Evolutionary conservation across 2,329 filamentous ascomycete species (phyloP).

Genomic region (Fusarium tuaranense): DNA sequence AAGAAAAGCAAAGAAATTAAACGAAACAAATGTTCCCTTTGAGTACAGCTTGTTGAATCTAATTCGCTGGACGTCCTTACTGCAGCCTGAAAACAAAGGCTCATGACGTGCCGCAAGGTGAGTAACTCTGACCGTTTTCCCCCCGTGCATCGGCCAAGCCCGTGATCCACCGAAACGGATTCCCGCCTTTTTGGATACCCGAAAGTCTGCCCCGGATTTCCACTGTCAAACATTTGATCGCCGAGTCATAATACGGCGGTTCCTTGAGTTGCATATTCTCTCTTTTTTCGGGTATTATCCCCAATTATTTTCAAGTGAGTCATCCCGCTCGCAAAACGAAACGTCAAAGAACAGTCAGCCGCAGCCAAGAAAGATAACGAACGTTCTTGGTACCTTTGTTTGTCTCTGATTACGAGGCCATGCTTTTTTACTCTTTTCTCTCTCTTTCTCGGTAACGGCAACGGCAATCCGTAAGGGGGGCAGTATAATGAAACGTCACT

Average conservation of each 20-base stretch:
- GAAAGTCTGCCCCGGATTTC: slow-evolving; percentile 25
- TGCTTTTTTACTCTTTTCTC: background rate
- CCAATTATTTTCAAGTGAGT: slow-evolving; percentile 20
- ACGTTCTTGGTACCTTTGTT: background rate
- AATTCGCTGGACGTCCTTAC: slow-evolving; percentile 6
- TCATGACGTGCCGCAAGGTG: slow-evolving; percentile 24
- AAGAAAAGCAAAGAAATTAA: background rate
- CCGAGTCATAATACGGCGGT: slow-evolving; percentile 16
- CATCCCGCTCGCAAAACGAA: slow-evolving; percentile 9
- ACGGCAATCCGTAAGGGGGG: slow-evolving; percentile 23
- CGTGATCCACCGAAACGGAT: slow-evolving; percentile 22
- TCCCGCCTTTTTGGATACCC: slow-evolving; percentile 1
- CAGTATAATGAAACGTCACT: slow-evolving; percentile 38
- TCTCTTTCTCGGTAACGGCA: background rate
- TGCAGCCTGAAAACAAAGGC: slow-evolving; percentile 23
- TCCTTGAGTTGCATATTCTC: slow-evolving; percentile 9
- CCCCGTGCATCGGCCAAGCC: slow-evolving; percentile 42
- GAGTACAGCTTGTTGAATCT: background rate
- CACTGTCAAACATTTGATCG: background rate
- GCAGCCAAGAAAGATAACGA: slow-evolving; percentile 1
- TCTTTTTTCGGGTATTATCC: background rate
- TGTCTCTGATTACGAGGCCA: slow-evolving; percentile 9
- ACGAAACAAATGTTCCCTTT: background rate
- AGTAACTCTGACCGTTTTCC: slow-evolving; percentile 22
- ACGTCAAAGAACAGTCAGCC: slow-evolving; percentile 3